These are phyloP conservation scores for Podaxis rugospora DNA, from an alignment of 768 basidiomycete genomes.

Conservation along the genomic window DNA sequence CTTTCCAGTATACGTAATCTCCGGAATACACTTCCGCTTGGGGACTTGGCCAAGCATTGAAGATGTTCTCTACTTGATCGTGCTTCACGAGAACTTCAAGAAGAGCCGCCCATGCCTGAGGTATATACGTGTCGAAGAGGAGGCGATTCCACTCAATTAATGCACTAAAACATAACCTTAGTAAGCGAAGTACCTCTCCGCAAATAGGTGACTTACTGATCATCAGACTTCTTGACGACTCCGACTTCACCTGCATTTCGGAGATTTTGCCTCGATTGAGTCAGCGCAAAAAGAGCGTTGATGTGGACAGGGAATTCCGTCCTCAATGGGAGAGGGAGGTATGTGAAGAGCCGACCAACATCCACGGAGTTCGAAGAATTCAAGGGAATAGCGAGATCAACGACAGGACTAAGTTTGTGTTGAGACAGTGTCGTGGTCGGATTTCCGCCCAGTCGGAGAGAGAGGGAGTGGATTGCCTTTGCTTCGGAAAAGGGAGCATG, in stretches of 20 bases:
- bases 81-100: conserved; percentile 25
- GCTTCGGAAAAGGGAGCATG: conserved; percentile 23
- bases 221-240: conserved; percentile 30
- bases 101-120: conserved; percentile 35
- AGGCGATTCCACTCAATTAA: conserved; percentile 44
- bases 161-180: conserved; percentile 24
- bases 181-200: background rate
- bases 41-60: conserved; percentile 35
- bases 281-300: conserved; percentile 44
- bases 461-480: conserved; percentile 22
- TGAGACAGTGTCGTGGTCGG: conserved; percentile 21
- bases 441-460: conserved; percentile 21
- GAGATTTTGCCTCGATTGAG: conserved; percentile 39
- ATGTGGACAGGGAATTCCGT: conserved; percentile 43
- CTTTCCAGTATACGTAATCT: conserved; percentile 37
- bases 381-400: conserved; percentile 33
- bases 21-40: conserved; percentile 28
- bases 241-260: conserved; percentile 37
- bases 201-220: conserved; percentile 30
- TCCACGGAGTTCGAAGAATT: conserved; percentile 11
- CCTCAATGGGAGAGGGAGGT: conserved; percentile 40
- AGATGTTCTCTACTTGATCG: conserved; percentile 24
- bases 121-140: conserved; percentile 42
- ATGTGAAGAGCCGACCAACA: conserved; percentile 44
- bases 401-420: conserved; percentile 37